A percentile compares a stretch with the other conserved stretches of the same genome.
phyloP scores from a whole-genome alignment of 176 grass and related monocot species.

The Metroxylon sagu region DNA sequence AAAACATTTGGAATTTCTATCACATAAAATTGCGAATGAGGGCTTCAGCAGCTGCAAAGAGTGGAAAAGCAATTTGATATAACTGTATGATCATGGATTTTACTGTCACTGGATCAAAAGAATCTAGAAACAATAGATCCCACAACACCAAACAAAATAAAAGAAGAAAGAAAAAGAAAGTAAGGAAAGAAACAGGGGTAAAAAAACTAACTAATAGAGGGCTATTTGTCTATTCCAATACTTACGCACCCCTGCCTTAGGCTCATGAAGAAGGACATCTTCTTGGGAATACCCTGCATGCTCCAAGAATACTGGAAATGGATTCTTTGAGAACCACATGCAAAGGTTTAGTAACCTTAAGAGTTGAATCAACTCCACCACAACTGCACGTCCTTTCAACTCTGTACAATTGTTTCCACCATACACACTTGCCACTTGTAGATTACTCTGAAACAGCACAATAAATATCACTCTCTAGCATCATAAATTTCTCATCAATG shows the following conservation, averaged over 20 bases:
- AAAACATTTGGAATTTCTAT: constrained; percentile 58
- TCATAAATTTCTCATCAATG: not conserved
- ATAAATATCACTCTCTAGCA: not conserved
- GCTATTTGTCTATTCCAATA: constrained; percentile 16
- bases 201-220: no score
- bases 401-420: constrained; percentile 55
- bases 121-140: no score
- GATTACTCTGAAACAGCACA: constrained; percentile 38
- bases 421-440: constrained; percentile 52
- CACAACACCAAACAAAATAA: no score
- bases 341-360: constrained; percentile 72
- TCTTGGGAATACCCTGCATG: constrained; percentile 63
- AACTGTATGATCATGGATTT: no score
- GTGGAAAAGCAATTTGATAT: constrained; percentile 11
- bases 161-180: no score
- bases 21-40: constrained; percentile 57
- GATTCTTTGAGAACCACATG: constrained; percentile 80
- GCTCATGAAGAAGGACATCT: constrained; percentile 60
- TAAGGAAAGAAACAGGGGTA: no score
- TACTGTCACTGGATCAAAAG: no score
- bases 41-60: constrained; percentile 88
- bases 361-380: constrained; percentile 49
- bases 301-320: constrained; percentile 64
- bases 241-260: constrained; percentile 92
- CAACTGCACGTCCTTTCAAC: constrained; percentile 51